Base-by-base conservation (phyloP, 2,329 filamentous ascomycete genomes). In the Berkeleyomyces rouxiae region DNA sequence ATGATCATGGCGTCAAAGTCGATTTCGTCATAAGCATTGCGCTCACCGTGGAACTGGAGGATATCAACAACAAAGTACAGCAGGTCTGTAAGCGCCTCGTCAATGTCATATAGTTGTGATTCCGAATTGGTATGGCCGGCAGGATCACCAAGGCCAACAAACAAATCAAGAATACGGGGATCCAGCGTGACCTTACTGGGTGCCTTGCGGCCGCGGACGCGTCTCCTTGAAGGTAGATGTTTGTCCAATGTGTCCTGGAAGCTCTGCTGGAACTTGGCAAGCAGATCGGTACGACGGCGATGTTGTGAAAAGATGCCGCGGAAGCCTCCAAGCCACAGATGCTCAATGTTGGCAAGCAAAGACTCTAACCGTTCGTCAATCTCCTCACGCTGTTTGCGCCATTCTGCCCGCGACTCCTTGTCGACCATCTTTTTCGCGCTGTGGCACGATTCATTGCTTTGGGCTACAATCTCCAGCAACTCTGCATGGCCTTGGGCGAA, bases 1-100 rank as follows among this genome's bases (percentile, higher is more conserved):
- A 97, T 80, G 4, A 91, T 84, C 82, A 99, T 95, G 67, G 80
- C 76, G 67, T 99, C 93, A 70, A 97, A 95, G 72, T 97, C 92
- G 66, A 99, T 88, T 74, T 99, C 93, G 68, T 99, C 93, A 73
- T 96, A 96, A 0, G 95, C 93, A 70, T 97, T 99, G 58, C 85
- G 82, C 74, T 99, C 95, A 13, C 93, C 93, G 68, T 96, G 89
- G 72, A 99, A 97, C 71, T 97, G 93, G 2, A 99, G 78, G 60
- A 97, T 91, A 69, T 99, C 93, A 4, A 99, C 86, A 0, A 97
- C 88, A 70, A 97, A 97, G 74, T 96, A 97, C 3, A 99, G 80
- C 37, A 99, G 76, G 71, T 99, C 93, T 67, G 86, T 90, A n/a
- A 99, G 76, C 0, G 86, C 83, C 69, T 97, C 92, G 66, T 97